A percentile compares a stretch with the other conserved stretches of the same genome.
These are phyloP conservation scores for Pseudofabraea citricarpa DNA, from an alignment of 2,329 filamentous ascomycete species.

Conservation along the genomic window DNA sequence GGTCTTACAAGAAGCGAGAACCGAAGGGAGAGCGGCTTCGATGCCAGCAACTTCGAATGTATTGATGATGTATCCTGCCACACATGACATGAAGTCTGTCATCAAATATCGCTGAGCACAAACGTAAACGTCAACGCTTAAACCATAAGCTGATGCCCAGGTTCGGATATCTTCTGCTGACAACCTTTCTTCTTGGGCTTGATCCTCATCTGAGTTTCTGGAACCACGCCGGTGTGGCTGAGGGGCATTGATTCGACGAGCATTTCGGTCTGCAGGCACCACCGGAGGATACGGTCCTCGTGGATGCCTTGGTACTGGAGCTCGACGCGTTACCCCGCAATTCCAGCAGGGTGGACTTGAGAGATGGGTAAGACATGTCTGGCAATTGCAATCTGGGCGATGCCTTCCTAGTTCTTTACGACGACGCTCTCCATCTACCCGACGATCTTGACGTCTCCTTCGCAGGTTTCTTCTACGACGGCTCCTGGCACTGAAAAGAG, in stretches of 20 bases:
- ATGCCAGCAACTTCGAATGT: conserved; percentile 29
- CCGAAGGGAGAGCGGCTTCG: conserved; percentile 24
- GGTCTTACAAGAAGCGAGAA: conserved; percentile 38
- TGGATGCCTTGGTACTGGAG: conserved; percentile 19
- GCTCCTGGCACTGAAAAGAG: conserved; percentile 28
- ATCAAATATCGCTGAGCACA: conserved; percentile 43
- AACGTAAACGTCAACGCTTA: conserved; percentile 45
- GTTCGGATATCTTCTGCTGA: conserved; percentile 40
- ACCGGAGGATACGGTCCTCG: conserved; percentile 14
- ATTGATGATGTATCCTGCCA: conserved; percentile 39
- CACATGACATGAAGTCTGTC: conserved; percentile 37
- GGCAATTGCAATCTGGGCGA: conserved; percentile 39
- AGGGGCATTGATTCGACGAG: conserved; percentile 15
- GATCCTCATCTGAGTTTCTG: conserved; percentile 13
- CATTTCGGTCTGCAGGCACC: conserved; percentile 13
- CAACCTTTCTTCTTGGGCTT: conserved; percentile 23
- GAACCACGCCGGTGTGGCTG: conserved; percentile 14
- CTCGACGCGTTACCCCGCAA: conserved; percentile 30
- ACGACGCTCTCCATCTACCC: conserved; percentile 32
- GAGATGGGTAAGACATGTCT: conserved; percentile 30
- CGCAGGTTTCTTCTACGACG: conserved; percentile 29
- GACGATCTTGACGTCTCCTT: conserved; percentile 30
- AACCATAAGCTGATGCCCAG: conserved; percentile 42
- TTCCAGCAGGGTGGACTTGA: conserved; percentile 36
- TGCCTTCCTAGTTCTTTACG: conserved; percentile 41